phyloP scores from a whole-genome alignment of 31 red algal genomes.

The Odonthalia washingtoniensis region DNA sequence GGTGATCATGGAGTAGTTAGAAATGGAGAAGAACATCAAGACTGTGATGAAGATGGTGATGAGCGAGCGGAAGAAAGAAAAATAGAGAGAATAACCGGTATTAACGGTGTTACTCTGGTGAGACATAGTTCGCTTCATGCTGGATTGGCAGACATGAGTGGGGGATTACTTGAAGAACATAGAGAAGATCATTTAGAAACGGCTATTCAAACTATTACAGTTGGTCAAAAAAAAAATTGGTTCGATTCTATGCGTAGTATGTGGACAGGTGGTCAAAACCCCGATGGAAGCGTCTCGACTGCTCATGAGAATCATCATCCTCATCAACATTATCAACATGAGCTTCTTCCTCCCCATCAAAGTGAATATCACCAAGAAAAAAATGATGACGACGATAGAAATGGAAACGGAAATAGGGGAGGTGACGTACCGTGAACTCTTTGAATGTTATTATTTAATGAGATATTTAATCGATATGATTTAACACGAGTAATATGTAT shows the following conservation, averaged over 20 bases:
- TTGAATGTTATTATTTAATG: too few relatives aligned
- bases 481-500: too few relatives aligned
- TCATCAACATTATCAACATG: too few relatives aligned
- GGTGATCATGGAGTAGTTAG: background rate
- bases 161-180: background rate
- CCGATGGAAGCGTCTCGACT: too few relatives aligned
- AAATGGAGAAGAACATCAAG: background rate
- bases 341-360: too few relatives aligned
- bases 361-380: too few relatives aligned
- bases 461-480: too few relatives aligned
- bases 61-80: background rate
- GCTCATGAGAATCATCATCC: too few relatives aligned
- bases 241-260: slow-evolving; percentile 53
- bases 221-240: slow-evolving; percentile 61
- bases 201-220: slow-evolving; percentile 47
- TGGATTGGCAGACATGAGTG: slow-evolving; percentile 27
- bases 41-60: background rate
- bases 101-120: slow-evolving; percentile 36
- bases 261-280: slow-evolving; percentile 39
- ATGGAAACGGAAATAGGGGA: too few relatives aligned
- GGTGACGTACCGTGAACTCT: too few relatives aligned
- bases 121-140: slow-evolving; percentile 54
- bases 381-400: too few relatives aligned
- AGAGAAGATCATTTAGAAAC: slow-evolving; percentile 42
- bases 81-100: background rate